Evolutionary conservation across 441 rosid genomes (phyloP), one percentile per base, ranked within the genome.

Genomic region (Populus hybrid): DNA sequence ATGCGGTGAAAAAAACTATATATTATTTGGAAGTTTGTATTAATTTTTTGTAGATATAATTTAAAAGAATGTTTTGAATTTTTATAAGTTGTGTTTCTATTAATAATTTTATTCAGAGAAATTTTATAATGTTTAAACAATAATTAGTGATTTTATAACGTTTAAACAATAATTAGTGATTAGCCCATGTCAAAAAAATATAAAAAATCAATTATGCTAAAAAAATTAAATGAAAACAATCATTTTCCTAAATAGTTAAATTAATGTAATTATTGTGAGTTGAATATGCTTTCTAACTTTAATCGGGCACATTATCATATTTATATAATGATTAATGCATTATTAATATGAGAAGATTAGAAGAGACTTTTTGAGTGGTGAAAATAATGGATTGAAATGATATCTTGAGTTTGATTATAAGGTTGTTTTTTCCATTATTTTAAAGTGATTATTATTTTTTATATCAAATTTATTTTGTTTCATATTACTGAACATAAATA

Each of bases 1-100:
- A 50, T 50, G 0, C 5, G 0, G 0, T 50, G 1, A 4, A 50
- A 12, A 14, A 14, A 16, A 0, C 0, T 50, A 14, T 16, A 0
- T 50, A 0, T 14, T 4, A 16, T 50, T 4, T 0, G 6, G 0
- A 14, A 45, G 0, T 12, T 45, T 45, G 2, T 4, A 50, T 50
- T 16, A 0, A 4, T 50, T 14, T 50, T 50, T 16, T 45, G 3
- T 14, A 0, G 7, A 14, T 4, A 3, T 50, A 4, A 50, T 14
- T 50, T 50, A 1, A 16, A 50, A 50, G 7, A 50, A 50, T 14
- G 0, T 50, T 50, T 14, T 50, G 1, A 0, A 50, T 50, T 50
- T 50, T 50, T 50, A 50, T 16, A 38, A 9, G 45, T 38, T 38
- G 0, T 4, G 7, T 50, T 50, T 50, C 2, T 0, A 50, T 1